phyloP scores from a whole-genome alignment of 2,329 filamentous ascomycete genomes.

The Aspergillus aculeatinus region DNA sequence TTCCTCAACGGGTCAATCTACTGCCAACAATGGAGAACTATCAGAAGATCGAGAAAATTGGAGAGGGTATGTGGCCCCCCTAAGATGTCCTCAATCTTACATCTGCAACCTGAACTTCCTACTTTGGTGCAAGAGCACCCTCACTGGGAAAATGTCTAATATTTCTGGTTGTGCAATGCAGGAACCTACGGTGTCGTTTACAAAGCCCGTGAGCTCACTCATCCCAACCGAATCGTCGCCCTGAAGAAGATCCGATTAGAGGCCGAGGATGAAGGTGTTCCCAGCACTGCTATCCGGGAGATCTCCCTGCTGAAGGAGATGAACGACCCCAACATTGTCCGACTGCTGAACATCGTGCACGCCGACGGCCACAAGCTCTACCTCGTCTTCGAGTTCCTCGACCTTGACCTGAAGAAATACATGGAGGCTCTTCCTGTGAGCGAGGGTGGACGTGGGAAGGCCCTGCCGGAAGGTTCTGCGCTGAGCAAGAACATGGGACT shows the following conservation, averaged over 20 bases:
- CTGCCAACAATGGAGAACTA: constrained; percentile 78
- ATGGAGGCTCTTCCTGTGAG: constrained; percentile 86
- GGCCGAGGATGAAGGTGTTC: constrained; percentile 90
- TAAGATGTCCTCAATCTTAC: not conserved
- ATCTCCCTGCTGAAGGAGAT: constrained; percentile 94
- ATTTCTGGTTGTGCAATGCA: constrained; percentile 37
- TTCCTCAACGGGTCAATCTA: not conserved
- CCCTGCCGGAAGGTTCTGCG: constrained; percentile 74
- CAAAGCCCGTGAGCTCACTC: constrained; percentile 83
- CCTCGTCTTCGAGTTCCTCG: constrained; percentile 88
- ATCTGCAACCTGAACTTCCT: not conserved
- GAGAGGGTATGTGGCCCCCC: constrained; percentile 67
- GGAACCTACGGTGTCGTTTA: constrained; percentile 95
- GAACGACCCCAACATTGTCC: constrained; percentile 86
- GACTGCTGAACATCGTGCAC: constrained; percentile 87
- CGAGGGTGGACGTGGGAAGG: constrained; percentile 81
- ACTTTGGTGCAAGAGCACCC: not conserved
- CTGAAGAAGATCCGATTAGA: constrained; percentile 95
- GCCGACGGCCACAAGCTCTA: constrained; percentile 94
- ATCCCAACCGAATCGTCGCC: constrained; percentile 81
- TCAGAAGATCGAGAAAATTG: constrained; percentile 94
- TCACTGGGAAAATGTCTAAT: not conserved
- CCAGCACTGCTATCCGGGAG: constrained; percentile 88
- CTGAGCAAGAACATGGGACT: constrained; percentile 67
- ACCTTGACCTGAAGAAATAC: constrained; percentile 91